A percentile compares a stretch with the other conserved stretches of the same genome.
phyloP scores from a whole-genome alignment of 805 yeast genomes.

The Barnettozyma botsteinii region DNA sequence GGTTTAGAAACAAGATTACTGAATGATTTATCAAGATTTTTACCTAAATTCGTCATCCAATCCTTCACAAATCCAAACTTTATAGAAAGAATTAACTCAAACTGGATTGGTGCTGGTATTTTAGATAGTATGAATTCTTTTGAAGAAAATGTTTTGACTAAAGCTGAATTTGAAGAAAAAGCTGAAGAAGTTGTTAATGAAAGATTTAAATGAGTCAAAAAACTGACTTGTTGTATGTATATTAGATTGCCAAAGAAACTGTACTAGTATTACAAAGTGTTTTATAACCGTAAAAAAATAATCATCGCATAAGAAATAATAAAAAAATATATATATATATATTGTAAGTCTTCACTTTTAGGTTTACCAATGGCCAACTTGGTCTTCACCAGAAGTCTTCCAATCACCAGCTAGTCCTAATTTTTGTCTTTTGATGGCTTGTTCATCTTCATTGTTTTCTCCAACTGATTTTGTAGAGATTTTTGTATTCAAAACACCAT shows the following conservation, averaged over 20 bases:
- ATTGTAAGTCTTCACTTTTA: neutral
- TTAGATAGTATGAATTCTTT: slow-evolving; percentile 73
- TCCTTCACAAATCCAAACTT: slow-evolving; percentile 61
- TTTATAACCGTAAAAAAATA: neutral
- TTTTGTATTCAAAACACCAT: slow-evolving; percentile 35
- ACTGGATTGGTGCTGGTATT: slow-evolving; percentile 81
- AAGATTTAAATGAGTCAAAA: slow-evolving; percentile 32
- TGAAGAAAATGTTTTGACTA: slow-evolving; percentile 73
- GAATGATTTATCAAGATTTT: slow-evolving; percentile 51
- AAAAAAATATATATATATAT: neutral
- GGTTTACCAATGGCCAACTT: slow-evolving; percentile 30
- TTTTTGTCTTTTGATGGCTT: slow-evolving; percentile 22
- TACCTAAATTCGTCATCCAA: slow-evolving; percentile 56
- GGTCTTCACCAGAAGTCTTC: slow-evolving; percentile 23
- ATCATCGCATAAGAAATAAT: neutral
- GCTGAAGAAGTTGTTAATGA: slow-evolving; percentile 47
- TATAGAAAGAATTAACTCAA: slow-evolving; percentile 58
- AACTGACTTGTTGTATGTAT: too few relatives aligned
- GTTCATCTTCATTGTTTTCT: slow-evolving; percentile 6
- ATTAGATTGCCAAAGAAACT: neutral
- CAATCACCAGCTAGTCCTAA: slow-evolving; percentile 31
- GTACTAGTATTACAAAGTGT: neutral
- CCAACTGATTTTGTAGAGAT: slow-evolving; percentile 2
- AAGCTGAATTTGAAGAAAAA: slow-evolving; percentile 64
- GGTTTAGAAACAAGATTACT: slow-evolving; percentile 63